These are phyloP conservation scores for Cyathus striatus DNA, from an alignment of 768 basidiomycete genomes.

Conservation along the genomic window DNA sequence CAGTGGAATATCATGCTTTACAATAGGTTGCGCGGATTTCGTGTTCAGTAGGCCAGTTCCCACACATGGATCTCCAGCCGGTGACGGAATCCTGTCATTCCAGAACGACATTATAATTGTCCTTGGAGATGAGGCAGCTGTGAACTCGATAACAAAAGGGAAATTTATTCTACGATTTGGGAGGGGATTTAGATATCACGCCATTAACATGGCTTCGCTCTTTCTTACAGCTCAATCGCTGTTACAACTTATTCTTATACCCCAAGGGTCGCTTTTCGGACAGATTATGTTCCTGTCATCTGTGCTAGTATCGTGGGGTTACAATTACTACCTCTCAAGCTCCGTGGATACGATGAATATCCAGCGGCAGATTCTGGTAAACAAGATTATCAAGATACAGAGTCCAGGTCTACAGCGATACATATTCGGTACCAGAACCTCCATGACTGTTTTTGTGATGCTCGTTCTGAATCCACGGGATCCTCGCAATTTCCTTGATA, in stretches of 20 bases:
- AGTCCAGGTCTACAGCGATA: not conserved
- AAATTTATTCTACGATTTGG: conserved; percentile 15
- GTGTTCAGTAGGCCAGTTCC: not conserved
- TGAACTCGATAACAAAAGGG: conserved; percentile 19
- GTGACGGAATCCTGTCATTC: not conserved
- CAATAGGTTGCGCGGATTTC: conserved; percentile 14
- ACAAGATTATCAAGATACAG: not conserved
- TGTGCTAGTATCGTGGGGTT: conserved; percentile 20
- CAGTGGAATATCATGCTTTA: conserved; percentile 19
- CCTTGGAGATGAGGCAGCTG: conserved; percentile 15
- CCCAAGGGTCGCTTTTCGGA: conserved; percentile 23
- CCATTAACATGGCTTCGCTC: conserved; percentile 15
- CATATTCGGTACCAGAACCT: not conserved
- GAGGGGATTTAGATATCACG: conserved; percentile 4
- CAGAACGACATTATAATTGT: conserved; percentile 18
- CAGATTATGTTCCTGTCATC: conserved; percentile 24
- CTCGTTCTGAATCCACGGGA: not conserved
- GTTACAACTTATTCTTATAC: conserved; percentile 26
- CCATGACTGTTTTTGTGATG: not conserved
- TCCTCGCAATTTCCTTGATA: not conserved
- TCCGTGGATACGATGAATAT: not conserved
- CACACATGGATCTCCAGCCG: not conserved
- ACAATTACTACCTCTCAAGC: conserved; percentile 14
- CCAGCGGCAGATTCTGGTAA: not conserved
- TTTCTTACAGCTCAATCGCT: conserved; percentile 24